Evolutionary conservation across 495 filamentous ascomycete genomes (phyloP).

Genomic region (Aspergillus sparsus): DNA sequence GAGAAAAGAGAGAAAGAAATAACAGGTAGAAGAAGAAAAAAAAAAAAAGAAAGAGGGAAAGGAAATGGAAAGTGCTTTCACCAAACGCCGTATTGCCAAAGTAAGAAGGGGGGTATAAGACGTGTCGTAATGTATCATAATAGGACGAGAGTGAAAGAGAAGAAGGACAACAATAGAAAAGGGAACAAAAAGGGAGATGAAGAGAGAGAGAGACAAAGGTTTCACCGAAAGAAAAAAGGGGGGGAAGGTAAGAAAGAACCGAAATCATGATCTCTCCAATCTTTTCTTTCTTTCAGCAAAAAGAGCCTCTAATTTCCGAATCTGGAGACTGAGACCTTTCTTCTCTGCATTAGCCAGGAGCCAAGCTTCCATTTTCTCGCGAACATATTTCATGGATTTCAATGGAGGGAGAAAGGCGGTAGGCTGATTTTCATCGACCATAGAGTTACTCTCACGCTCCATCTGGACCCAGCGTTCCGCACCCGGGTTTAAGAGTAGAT

Average conservation of each 20-base stretch:
- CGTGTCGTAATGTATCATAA: conserved; percentile 10
- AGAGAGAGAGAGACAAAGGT: not conserved
- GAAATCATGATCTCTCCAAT: conserved; percentile 35
- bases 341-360: conserved; percentile 79
- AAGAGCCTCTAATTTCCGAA: conserved; percentile 65
- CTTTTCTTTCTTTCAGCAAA: conserved; percentile 68
- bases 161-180: conserved; percentile 12
- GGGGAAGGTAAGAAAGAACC: conserved; percentile 9
- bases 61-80: not conserved
- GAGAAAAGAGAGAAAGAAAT: conserved; percentile 5
- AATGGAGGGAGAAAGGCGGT: conserved; percentile 60
- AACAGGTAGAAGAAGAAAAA: conserved; percentile 6
- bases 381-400: conserved; percentile 61
- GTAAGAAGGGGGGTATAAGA: conserved; percentile 15
- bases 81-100: not conserved
- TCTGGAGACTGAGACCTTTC: conserved; percentile 59
- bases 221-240: not conserved
- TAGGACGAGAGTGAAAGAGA: not conserved
- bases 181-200: not conserved
- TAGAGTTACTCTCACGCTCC: conserved; percentile 56
- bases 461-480: conserved; percentile 49
- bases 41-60: conserved; percentile 8
- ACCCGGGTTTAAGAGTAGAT: conserved; percentile 81
- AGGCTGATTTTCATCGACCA: conserved; percentile 5
- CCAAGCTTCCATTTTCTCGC: conserved; percentile 84